Base-by-base conservation (phyloP, 2,329 filamentous ascomycete genomes). In the Microcyclospora tardicrescens region DNA sequence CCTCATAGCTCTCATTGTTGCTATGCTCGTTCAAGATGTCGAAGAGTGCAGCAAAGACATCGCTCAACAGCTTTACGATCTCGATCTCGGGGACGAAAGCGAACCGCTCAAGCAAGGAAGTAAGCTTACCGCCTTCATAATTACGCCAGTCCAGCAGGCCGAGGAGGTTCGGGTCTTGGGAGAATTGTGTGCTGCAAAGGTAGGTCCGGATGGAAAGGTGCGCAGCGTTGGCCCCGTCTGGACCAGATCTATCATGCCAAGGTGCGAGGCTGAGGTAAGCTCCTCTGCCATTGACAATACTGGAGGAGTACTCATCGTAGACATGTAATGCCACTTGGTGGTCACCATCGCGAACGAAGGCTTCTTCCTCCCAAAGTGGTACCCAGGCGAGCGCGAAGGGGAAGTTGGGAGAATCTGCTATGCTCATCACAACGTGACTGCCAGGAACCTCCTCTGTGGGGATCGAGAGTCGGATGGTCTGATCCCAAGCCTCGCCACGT, bases 31-130 rank as follows among this genome's bases (percentile, higher is more conserved):
- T 84, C 19, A 96, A 67, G 19, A 95, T 86, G 5, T 84, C 81
- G 56, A 98, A 98, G 1, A 98, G 73, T 0, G 85, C 77, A 58
- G 94, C 84, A 38, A 98, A 80, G 1, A 96, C 86, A 51, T 93
- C 82, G 45, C 75, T 81, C 6, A 96, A 67, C 32, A 96, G 72
- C 65, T 96, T 98, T 45, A 98, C 91, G 28, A 98, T 84, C 61
- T 98, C 93, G 40, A 96, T 94, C 58, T 98, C 91, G 0, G 91
- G 84, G 1, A 98, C 87, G 49, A 96, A 96, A 14, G 87, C 79
- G 35, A 96, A 75, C 48, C 87, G 79, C 56, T 82, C 81, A 32
- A 98, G 65, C 1, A 93, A 66, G 16, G 77, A 71, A 1, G 83
- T 69, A 1, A 96, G 69, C 28, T 87, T 77, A 19, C 79, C 77